Evolutionary conservation across 257 asterid species (phyloP).

Genomic region (Solanum commersonii): DNA sequence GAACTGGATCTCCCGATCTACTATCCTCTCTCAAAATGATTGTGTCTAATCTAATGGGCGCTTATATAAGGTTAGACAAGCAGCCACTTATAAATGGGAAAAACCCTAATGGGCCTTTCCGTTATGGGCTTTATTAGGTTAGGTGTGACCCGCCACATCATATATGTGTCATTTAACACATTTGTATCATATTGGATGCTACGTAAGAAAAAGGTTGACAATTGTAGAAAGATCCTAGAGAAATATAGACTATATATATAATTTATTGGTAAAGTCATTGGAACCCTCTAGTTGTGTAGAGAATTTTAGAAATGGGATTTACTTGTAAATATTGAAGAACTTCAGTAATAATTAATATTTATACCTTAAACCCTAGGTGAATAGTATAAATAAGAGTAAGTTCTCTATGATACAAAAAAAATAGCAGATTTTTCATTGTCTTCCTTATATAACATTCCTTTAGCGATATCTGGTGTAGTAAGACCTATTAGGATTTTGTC

Average conservation of each 20-base stretch:
- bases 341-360: not conserved
- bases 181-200: not conserved
- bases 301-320: not conserved
- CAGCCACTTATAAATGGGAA: not conserved
- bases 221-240: not conserved
- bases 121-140: not conserved
- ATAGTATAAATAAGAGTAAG: not conserved
- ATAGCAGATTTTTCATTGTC: too few relatives aligned
- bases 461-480: not conserved
- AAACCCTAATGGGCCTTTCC: not conserved
- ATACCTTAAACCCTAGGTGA: not conserved
- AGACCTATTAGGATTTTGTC: not conserved
- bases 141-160: not conserved
- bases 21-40: not conserved
- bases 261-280: not conserved
- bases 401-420: not conserved
- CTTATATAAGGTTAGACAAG: too few relatives aligned
- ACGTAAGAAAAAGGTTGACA: not conserved
- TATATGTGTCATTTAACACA: accelerated
- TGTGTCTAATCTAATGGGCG: not conserved
- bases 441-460: not conserved
- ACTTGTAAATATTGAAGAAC: not conserved
- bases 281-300: not conserved
- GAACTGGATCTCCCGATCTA: not conserved
- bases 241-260: not conserved